Base-by-base conservation (phyloP, 805 yeast species). In the Yarrowia deformans region DNA sequence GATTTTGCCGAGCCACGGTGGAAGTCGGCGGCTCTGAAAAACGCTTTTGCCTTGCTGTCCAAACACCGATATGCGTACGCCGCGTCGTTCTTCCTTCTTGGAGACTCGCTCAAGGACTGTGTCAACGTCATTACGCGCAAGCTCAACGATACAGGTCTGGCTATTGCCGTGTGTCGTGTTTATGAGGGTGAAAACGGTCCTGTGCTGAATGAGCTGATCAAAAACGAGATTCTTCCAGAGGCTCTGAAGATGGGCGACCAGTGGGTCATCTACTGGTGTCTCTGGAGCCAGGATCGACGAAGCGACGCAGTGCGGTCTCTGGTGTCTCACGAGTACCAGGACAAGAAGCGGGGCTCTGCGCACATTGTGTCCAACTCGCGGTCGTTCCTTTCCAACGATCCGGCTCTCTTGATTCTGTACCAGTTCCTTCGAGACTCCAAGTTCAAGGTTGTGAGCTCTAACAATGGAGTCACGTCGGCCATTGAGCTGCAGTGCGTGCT, bases 11-110 rank as follows among this genome's bases (percentile, higher is more conserved):
- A 88, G 68, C 83, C 84, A 16, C 81, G 97, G 64, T 93, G 98
- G 97, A 85, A 82, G 73, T 83, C 90, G 0, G 97, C 98, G 0
- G 98, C 98, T 0, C 78, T 87, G 74, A 95, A 95, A 75, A 94
- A 94, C 79, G 98, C 98, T 0, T 94, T 87, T 81, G 98, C 91
- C 0, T 80, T 94, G 52, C 77, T 95, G 72, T 91, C 98, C 71
- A 92, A 92, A 74, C 99, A 93, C 77, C 81, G 98, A 50, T 90
- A 84, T 74, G 80, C 84, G 76, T 96, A 93, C 77, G 97, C 98
- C 0, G 97, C 98, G 0, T 87, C 89, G 29, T 93, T 95, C 76
- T 94, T 94, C 78, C 78, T 94, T 43, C 81, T 94, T 13, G 97
- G 90, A 0, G 93, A 84, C 64, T 82, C 93, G 0, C 78, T 91